Percentiles rank a stretch among this genome's conserved stretches.
These are phyloP conservation scores for Pezicula neosporulosa DNA, from an alignment of 2,329 filamentous ascomycete genomes.

Conservation along the genomic window DNA sequence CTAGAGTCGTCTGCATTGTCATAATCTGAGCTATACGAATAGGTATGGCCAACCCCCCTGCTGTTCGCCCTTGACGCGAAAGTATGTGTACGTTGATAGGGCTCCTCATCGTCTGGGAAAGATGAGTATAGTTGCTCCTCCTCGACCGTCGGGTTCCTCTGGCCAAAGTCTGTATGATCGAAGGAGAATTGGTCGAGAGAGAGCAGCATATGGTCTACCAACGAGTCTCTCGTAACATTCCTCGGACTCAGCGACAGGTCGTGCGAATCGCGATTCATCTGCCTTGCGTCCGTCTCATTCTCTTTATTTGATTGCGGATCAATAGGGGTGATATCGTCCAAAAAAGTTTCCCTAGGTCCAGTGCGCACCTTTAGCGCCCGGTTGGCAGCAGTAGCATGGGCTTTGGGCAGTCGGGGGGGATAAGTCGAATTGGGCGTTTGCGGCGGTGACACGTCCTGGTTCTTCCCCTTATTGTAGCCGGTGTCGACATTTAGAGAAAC, in stretches of 20 bases:
- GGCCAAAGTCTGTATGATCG: slow-evolving; percentile 24
- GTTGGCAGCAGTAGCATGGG: slow-evolving; percentile 20
- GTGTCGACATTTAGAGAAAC: slow-evolving; percentile 25
- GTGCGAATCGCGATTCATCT: slow-evolving; percentile 44
- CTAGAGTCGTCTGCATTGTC: slow-evolving; percentile 52
- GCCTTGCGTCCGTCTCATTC: slow-evolving; percentile 15
- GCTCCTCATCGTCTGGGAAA: slow-evolving; percentile 22
- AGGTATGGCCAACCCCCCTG: slow-evolving; percentile 33
- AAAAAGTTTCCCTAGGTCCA: slow-evolving; percentile 25
- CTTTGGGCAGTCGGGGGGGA: slow-evolving; percentile 12
- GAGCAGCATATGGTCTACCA: slow-evolving; percentile 93
- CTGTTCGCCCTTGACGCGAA: slow-evolving; percentile 17
- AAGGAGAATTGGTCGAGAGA: slow-evolving; percentile 82
- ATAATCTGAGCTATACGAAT: slow-evolving; percentile 61
- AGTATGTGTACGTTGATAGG: slow-evolving; percentile 21
- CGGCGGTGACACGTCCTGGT: slow-evolving; percentile 20
- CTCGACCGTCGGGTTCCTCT: slow-evolving; percentile 19
- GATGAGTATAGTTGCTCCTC: slow-evolving; percentile 25
- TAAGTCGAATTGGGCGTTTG: slow-evolving; percentile 18
- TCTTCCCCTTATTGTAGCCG: slow-evolving; percentile 22
- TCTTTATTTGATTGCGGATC: slow-evolving; percentile 21
- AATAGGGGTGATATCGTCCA: slow-evolving; percentile 31
- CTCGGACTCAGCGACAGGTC: slow-evolving; percentile 78
- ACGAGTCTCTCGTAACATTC: slow-evolving; percentile 79
- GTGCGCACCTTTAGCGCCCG: slow-evolving; percentile 23